Evolutionary conservation across 345 rosid genomes (phyloP).

Genomic region (Brassica juncea): DNA sequence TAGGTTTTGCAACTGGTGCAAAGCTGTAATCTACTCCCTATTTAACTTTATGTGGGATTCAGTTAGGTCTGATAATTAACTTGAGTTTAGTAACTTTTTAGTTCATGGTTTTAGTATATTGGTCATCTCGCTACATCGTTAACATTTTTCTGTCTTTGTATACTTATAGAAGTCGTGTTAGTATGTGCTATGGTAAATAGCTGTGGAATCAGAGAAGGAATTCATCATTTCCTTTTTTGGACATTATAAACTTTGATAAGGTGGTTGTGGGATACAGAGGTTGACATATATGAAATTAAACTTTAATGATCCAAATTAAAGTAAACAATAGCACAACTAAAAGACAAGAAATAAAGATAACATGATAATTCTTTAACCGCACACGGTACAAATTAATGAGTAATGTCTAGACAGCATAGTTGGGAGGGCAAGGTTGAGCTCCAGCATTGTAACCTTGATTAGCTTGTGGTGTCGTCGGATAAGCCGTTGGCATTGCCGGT

Average conservation of each 20-base stretch:
- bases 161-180: background rate
- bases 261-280: background rate
- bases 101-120: background rate
- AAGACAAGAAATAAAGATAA: background rate
- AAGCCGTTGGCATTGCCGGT: conserved; percentile 19
- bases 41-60: background rate
- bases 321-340: background rate
- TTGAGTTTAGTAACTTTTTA: background rate
- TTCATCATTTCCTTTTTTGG: background rate
- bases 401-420: conserved; percentile 23
- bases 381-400: background rate
- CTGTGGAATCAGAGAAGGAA: background rate
- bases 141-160: background rate
- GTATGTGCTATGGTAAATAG: background rate
- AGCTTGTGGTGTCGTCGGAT: conserved; percentile 21
- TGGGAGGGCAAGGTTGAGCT: conserved; percentile 32
- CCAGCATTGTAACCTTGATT: conserved; percentile 34
- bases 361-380: background rate
- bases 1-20: no score
- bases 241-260: background rate
- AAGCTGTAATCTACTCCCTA: no score
- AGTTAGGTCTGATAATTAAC: background rate
- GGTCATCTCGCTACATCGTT: background rate
- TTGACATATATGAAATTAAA: background rate
- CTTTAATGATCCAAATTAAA: background rate